Percentiles rank a stretch among this genome's conserved stretches.
Evolutionary conservation across 2,329 filamentous ascomycete genomes (phyloP).

Genomic region (Eutypella sp.): DNA sequence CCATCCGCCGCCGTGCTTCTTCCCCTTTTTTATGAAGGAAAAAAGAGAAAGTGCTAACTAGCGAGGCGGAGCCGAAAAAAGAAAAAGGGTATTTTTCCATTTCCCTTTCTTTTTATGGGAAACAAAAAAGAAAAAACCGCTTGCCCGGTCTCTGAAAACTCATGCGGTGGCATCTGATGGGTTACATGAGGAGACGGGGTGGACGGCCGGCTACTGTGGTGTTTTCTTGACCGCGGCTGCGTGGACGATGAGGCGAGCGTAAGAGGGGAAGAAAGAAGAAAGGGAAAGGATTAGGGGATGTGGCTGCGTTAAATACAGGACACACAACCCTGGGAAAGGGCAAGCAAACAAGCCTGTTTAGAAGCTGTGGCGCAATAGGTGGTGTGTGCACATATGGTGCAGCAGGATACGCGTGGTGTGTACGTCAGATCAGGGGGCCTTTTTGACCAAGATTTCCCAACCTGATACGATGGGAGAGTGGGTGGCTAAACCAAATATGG

Average conservation of each 20-base stretch:
- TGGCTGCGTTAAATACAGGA: not conserved
- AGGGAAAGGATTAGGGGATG: not conserved
- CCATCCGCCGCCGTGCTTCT: not conserved
- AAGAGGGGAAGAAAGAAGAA: not conserved
- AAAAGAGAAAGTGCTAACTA: too few relatives aligned
- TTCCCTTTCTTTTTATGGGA: too few relatives aligned
- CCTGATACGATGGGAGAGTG: not conserved
- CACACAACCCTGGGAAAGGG: too few relatives aligned
- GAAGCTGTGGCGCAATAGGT: not conserved
- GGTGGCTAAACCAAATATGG: not conserved
- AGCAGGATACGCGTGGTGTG: not conserved
- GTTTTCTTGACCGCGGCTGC: too few relatives aligned
- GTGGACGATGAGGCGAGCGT: not conserved
- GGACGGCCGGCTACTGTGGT: not conserved
- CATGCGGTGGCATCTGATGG: not conserved
- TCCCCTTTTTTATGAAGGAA: too few relatives aligned
- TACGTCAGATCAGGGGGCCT: not conserved
- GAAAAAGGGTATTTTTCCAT: too few relatives aligned
- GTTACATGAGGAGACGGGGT: not conserved
- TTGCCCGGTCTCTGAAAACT: conserved; percentile 1
- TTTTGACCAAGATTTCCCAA: not conserved
- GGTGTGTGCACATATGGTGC: not conserved
- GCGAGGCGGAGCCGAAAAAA: not conserved
- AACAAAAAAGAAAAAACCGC: not conserved
- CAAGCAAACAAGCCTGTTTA: too few relatives aligned